Base-by-base conservation (phyloP, 2,329 filamentous ascomycete species). In the Shiraia sp. region DNA sequence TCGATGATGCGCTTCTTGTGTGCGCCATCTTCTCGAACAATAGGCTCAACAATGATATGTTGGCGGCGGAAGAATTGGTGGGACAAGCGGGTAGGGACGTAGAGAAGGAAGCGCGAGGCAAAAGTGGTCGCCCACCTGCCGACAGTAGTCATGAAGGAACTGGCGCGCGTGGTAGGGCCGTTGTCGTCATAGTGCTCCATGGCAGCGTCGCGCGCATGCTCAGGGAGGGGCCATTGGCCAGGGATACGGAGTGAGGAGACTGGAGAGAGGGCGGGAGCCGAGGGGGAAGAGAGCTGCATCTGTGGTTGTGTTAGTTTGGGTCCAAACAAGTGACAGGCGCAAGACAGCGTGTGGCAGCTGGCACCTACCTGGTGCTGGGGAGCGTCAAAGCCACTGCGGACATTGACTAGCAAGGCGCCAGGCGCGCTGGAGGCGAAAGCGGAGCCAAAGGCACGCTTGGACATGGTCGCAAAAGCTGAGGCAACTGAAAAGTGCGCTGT, bases 1-100 rank as follows among this genome's bases (percentile, higher is more conserved):
- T 64, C 59, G 23, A 66, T 24, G 19, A 66, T 50, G 31, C 63
- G 60, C 49, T 57, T 60, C 55, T 67, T 66, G 29, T 46, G 52
- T 16, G 59, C 51, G 24, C 58, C 61, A 22, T 59, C 50, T 6
- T 40, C 36, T 36, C 51, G 49, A 14, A 47, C 14, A 17, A 63
- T 28, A 2, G 57, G 49, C 6, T 59, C 44, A 10, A 54, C 57
- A 25, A 45, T 36, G 28, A 66, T 57, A 19, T 36, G 32, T 29
- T 58, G 59, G 3, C n/a, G 40, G 10, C 49, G 49, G 4, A 51
- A 25, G 26, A 56, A 54, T 28, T 38, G 42, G n/a, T 45, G 31
- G 1, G 32, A 31, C 2, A 57, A 32, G 23, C 49, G 49, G 7
- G 15, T 24, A 3, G 59, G 56, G 2, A 55, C 14, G 10, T 14